Evolutionary conservation across 2,329 filamentous ascomycete species (phyloP).

Genomic region (Neopestalotiopsis sp.): DNA sequence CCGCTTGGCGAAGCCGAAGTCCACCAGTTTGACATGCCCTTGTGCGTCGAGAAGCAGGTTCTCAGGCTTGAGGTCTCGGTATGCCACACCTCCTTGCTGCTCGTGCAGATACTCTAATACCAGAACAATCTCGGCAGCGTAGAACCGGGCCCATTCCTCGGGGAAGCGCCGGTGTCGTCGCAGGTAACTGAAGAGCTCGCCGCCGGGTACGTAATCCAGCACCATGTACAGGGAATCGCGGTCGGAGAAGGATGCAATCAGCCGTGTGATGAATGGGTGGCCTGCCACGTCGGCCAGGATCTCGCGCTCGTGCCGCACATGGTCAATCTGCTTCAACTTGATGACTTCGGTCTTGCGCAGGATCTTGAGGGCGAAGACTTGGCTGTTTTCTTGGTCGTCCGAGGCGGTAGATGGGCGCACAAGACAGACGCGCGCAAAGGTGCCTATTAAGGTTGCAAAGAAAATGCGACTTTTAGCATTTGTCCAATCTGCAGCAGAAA

Average conservation of each 20-base stretch:
- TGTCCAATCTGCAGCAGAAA: neutral
- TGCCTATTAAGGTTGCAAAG: constrained; percentile 53
- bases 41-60: constrained; percentile 79
- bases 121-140: constrained; percentile 82
- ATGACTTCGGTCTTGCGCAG: constrained; percentile 75
- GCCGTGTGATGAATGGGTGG: constrained; percentile 82
- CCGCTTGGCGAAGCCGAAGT: constrained; percentile 86
- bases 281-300: constrained; percentile 79
- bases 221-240: constrained; percentile 81
- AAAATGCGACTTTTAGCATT: neutral
- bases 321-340: constrained; percentile 84
- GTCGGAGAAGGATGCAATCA: constrained; percentile 81
- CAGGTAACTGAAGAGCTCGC: constrained; percentile 84
- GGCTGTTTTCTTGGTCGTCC: constrained; percentile 58
- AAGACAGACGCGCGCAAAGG: constrained; percentile 83
- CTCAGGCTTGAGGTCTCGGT: constrained; percentile 82
- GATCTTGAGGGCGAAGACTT: constrained; percentile 84
- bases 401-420: constrained; percentile 65
- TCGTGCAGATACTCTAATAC: constrained; percentile 84
- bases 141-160: constrained; percentile 79
- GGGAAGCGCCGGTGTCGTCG: constrained; percentile 80
- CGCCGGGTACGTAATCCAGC: constrained; percentile 82
- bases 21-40: constrained; percentile 81
- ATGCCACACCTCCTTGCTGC: constrained; percentile 76
- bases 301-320: constrained; percentile 82